Conservation (phyloP, 805 yeast genomes). For the Kodamaea laetipori region DNA sequence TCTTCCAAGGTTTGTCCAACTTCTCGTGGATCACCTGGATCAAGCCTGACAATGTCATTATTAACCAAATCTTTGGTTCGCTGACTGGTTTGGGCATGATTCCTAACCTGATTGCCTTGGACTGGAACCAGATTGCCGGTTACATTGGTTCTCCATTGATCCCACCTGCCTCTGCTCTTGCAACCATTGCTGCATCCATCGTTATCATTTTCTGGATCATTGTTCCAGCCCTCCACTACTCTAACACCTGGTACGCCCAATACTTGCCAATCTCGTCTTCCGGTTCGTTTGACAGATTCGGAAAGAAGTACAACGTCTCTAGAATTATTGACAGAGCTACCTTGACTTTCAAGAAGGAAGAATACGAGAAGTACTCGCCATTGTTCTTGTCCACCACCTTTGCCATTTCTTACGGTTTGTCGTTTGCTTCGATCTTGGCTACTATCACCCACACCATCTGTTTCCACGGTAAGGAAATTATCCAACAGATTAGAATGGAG, state of each 20-base stretch:
- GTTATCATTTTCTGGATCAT: constrained; percentile 49
- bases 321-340: constrained; percentile 46
- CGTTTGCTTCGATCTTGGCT: constrained; percentile 63
- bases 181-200: constrained; percentile 41
- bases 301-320: constrained; percentile 50
- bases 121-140: constrained; percentile 64
- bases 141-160: constrained; percentile 63
- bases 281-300: constrained; percentile 53
- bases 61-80: constrained; percentile 67
- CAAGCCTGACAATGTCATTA: constrained; percentile 56
- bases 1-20: constrained; percentile 58
- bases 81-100: constrained; percentile 61
- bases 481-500: constrained; percentile 27
- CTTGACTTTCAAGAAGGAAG: constrained; percentile 45
- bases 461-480: constrained; percentile 58
- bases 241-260: constrained; percentile 60
- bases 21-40: constrained; percentile 73
- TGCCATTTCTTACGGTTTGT: constrained; percentile 58
- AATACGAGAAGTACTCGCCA: constrained; percentile 63
- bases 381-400: constrained; percentile 60
- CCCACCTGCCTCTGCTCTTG: constrained; percentile 58
- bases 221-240: constrained; percentile 54
- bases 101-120: constrained; percentile 58
- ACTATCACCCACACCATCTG: constrained; percentile 58
- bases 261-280: constrained; percentile 58